Conservation (phyloP, 2,329 filamentous ascomycete species). For the Fusarium denticulatum region DNA sequence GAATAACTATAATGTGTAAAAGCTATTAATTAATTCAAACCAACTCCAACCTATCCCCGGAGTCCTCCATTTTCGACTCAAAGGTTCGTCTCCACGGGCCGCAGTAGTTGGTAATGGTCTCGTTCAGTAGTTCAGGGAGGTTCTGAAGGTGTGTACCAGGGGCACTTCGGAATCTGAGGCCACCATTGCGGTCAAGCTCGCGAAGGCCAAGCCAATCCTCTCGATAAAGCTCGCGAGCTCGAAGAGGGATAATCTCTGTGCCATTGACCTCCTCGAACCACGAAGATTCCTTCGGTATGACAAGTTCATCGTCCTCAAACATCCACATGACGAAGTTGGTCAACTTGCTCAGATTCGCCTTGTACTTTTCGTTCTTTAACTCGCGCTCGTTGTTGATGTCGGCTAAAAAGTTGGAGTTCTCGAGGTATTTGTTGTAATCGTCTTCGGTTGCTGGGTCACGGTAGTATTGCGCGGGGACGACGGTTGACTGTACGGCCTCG, state of each 20-base stretch:
- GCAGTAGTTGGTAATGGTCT: constrained; percentile 74
- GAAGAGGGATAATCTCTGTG: constrained; percentile 73
- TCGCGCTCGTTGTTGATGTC: constrained; percentile 94
- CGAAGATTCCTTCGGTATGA: constrained; percentile 87
- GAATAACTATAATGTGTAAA: neutral
- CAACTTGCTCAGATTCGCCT: constrained; percentile 72
- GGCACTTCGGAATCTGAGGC: constrained; percentile 76
- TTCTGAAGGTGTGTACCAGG: constrained; percentile 88
- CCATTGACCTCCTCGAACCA: constrained; percentile 91
- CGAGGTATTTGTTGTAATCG: constrained; percentile 75
- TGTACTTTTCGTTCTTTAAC: constrained; percentile 79
- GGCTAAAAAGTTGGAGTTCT: constrained; percentile 86
- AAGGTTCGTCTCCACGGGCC: constrained; percentile 60
- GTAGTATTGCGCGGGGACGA: constrained; percentile 97
- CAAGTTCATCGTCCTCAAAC: constrained; percentile 86
- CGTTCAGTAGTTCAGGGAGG: constrained; percentile 69
- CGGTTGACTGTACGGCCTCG: constrained; percentile 75
- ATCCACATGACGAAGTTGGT: constrained; percentile 88
- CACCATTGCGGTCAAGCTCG: constrained; percentile 80
- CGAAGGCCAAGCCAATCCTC: constrained; percentile 95
- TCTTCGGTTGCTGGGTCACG: constrained; percentile 64
- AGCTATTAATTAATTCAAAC: neutral
- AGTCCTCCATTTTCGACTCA: constrained; percentile 31
- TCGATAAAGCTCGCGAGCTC: constrained; percentile 77
- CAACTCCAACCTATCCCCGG: neutral